Evolutionary conservation across 306 rosid species (phyloP), one percentile per base, ranked within the genome.

Genomic region (Vachellia pachyceras): DNA sequence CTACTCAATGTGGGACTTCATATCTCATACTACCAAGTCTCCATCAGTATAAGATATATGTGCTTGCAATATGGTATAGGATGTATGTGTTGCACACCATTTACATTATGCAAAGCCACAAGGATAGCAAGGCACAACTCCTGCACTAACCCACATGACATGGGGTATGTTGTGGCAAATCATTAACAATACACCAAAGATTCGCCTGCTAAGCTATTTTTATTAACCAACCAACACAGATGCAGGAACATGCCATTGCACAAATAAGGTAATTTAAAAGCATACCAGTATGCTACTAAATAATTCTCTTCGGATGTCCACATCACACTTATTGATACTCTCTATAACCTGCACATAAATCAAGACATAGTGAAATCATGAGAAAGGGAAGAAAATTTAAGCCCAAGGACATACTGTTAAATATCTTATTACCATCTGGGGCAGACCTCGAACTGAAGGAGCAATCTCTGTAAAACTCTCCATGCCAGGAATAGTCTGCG

Each of bases 271-370:
- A 77, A 49, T 22, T 12, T 9, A 69, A 23, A 23, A 83, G 58
- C 58, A 85, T 91, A 96, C 99, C 99, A 96, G 88, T 79, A 96
- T 96, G 83, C 98, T 93, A 76, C 98, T 96, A 82, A 93, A 96
- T 45, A 96, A 84, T 84, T 96, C 99, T 82, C 98, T 91, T 60
- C 98, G 94, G 83, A 96, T 96, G 89, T 96, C 99, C 84, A 90
- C 99, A 36, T 96, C 99, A 86, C 98, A 96, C 85, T 82, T 93
- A 73, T 92, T 96, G 77, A 96, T 93, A 88, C 99, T 96, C 77
- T 96, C 97, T 41, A 96, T 90, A 73, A 96, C 98, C 99, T 96
- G 91, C 79, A 79, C 66, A 86, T 33, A 75, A 61, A 71, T 10
- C 80, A 75, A 78, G 15, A 72, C 37, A 37, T 29, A 29, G 45